phyloP scores from a whole-genome alignment of 2,329 filamentous ascomycete genomes.

The Albophoma yamanashiensis region DNA sequence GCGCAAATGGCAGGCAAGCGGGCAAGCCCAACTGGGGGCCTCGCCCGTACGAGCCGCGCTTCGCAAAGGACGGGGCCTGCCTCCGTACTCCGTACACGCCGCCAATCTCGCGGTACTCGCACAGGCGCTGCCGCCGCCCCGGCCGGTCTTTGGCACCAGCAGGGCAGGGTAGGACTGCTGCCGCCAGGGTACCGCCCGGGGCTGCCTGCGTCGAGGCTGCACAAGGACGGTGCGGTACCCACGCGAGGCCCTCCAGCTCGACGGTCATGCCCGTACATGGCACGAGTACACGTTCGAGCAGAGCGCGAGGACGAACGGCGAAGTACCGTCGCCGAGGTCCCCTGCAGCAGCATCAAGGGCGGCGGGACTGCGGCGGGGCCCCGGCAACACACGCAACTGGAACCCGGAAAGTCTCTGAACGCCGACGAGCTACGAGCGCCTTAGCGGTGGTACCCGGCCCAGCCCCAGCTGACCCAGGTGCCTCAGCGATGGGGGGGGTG shows the following conservation, averaged over 20 bases:
- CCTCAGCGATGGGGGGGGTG: neutral
- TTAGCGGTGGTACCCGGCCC: neutral
- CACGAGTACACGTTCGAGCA: too few species aligned
- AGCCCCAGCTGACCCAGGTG: neutral
- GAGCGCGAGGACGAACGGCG: neutral
- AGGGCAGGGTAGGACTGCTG: neutral
- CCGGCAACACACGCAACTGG: neutral
- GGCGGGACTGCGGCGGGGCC: neutral
- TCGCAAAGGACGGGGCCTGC: neutral
- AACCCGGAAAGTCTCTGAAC: neutral
- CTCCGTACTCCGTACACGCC: neutral
- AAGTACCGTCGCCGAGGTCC: neutral
- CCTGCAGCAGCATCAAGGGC: neutral
- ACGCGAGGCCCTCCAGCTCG: neutral
- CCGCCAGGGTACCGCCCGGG: neutral
- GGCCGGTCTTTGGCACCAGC: neutral
- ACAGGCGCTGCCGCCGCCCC: neutral
- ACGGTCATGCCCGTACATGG: too few species aligned
- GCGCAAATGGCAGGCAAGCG: neutral
- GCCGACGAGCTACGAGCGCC: neutral
- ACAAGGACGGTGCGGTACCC: neutral
- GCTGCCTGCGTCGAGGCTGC: neutral
- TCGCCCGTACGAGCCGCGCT: neutral
- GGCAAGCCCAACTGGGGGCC: neutral
- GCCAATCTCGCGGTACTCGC: neutral